phyloP scores from a whole-genome alignment of 805 yeast species.

The Sugiyamaella americana region DNA sequence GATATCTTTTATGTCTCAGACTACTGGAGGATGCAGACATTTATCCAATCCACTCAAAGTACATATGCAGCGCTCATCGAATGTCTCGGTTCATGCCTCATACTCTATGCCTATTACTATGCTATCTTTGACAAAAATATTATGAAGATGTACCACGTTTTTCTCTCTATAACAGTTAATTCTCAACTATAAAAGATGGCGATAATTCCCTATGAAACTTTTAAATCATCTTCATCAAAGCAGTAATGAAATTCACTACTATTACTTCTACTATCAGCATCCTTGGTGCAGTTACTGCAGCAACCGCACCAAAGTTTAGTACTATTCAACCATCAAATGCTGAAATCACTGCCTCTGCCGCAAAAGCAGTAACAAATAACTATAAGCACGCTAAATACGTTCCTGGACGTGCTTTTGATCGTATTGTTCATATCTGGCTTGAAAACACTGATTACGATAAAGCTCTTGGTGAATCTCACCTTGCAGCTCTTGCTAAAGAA shows the following conservation, averaged over 20 bases:
- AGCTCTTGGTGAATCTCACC: constrained; percentile 40
- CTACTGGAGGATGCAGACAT: too few species aligned
- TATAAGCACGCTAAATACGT: constrained; percentile 32
- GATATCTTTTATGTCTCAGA: too few species aligned
- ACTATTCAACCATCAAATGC: constrained; percentile 31
- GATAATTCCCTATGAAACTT: too few species aligned
- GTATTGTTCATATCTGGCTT: constrained; percentile 41
- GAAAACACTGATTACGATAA: constrained; percentile 48
- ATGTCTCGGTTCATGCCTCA: background rate
- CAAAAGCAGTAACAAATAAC: constrained; percentile 32
- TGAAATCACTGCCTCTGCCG: constrained; percentile 32
- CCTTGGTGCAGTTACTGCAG: constrained; percentile 5
- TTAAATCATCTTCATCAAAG: too few species aligned
- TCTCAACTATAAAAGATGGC: background rate
- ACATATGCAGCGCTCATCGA: background rate
- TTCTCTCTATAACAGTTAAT: background rate
- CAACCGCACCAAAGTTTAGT: constrained; percentile 32
- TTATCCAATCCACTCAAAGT: too few species aligned
- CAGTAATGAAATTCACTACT: background rate
- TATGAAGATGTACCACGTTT: background rate
- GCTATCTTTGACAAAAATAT: background rate
- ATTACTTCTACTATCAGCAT: background rate
- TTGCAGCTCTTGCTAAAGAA: constrained; percentile 38
- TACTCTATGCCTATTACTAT: background rate
- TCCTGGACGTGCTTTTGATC: constrained; percentile 36